A percentile compares a stretch with the other conserved stretches of the same genome.
Evolutionary conservation across 2,329 filamentous ascomycete genomes (phyloP).

Genomic region (Fusarium neocosmosporiellum): DNA sequence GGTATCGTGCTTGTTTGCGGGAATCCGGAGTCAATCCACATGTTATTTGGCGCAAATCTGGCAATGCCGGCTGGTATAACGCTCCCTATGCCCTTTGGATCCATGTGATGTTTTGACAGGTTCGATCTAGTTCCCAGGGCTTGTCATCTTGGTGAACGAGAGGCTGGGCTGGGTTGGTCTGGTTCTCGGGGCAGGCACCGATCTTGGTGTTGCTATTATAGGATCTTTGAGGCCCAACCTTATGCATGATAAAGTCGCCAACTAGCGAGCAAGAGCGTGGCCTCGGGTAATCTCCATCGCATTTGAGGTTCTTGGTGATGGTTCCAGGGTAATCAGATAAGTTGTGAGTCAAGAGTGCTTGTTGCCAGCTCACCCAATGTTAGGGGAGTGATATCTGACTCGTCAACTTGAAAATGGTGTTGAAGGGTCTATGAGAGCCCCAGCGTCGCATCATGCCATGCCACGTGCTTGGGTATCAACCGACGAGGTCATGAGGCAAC

Average conservation of each 20-base stretch:
- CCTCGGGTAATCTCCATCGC: not conserved
- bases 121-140: not conserved
- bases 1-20: slow-evolving; percentile 5
- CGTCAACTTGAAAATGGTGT: not conserved
- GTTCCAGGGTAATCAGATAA: not conserved
- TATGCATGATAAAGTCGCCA: not conserved
- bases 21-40: slow-evolving; percentile 7
- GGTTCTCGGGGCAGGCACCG: not conserved
- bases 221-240: not conserved
- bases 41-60: not conserved
- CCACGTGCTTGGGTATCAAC: not conserved
- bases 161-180: not conserved
- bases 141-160: not conserved
- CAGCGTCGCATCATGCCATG: not conserved
- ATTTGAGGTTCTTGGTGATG: not conserved
- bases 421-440: not conserved
- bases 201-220: not conserved
- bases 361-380: not conserved
- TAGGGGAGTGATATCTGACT: not conserved
- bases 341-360: not conserved
- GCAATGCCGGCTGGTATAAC: not conserved
- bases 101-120: not conserved
- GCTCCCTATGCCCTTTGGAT: not conserved
- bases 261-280: not conserved
- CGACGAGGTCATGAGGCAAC: not conserved